These are phyloP conservation scores for Candida gigantensis DNA, from an alignment of 1,139 yeast genomes.

Conservation along the genomic window DNA sequence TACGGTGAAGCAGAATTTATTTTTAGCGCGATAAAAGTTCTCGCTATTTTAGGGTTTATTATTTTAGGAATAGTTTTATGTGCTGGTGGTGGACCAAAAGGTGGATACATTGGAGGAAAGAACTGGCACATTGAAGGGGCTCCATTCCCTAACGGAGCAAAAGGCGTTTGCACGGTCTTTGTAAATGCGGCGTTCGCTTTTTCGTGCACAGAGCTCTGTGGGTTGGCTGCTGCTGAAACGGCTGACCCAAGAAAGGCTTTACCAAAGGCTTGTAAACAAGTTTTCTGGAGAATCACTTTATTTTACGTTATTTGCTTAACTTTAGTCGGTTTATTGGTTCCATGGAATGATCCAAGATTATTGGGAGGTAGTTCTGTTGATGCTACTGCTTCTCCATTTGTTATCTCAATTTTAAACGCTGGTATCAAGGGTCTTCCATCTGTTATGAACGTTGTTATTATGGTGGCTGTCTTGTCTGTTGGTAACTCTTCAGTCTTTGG, in stretches of 20 bases:
- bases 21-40: slow-evolving; percentile 31
- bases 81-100: slow-evolving; percentile 60
- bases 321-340: slow-evolving; percentile 45
- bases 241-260: slow-evolving; percentile 42
- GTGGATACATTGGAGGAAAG: slow-evolving; percentile 55
- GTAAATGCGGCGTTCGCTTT: slow-evolving; percentile 50
- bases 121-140: slow-evolving; percentile 68
- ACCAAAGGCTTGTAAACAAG: slow-evolving; percentile 49
- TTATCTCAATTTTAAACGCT: slow-evolving; percentile 44
- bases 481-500: slow-evolving; percentile 64
- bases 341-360: slow-evolving; percentile 34
- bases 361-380: slow-evolving; percentile 36
- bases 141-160: slow-evolving; percentile 59
- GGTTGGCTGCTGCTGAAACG: slow-evolving; percentile 46
- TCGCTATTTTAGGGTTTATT: slow-evolving; percentile 51
- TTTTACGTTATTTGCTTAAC: slow-evolving; percentile 47
- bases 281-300: slow-evolving; percentile 47
- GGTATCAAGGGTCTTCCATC: slow-evolving; percentile 47
- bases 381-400: slow-evolving; percentile 51
- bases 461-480: slow-evolving; percentile 49
- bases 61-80: slow-evolving; percentile 69
- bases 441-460: slow-evolving; percentile 50
- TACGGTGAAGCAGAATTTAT: slow-evolving; percentile 39
- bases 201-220: slow-evolving; percentile 50
- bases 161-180: slow-evolving; percentile 52